These are phyloP conservation scores for Zalerion maritima DNA, from an alignment of 495 filamentous ascomycete species.

Conservation along the genomic window DNA sequence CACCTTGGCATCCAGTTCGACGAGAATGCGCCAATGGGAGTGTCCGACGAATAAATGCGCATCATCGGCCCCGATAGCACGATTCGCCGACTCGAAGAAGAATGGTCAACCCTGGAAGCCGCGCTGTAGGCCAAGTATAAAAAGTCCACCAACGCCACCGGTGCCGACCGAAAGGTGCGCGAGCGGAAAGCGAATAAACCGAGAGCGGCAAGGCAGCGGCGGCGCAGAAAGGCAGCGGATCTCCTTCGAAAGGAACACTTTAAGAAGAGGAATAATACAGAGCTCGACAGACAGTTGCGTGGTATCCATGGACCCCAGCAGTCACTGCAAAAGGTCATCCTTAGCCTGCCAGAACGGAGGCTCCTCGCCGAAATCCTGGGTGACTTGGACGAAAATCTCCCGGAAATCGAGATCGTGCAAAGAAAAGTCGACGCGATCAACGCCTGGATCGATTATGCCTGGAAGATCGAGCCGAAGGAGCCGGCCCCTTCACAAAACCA, in stretches of 20 bases:
- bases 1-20: slow-evolving; percentile 3
- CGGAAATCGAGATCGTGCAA: slow-evolving; percentile 3
- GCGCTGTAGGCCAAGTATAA: slow-evolving; percentile 26
- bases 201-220: slow-evolving; percentile 2
- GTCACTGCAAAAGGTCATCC: too few relatives aligned
- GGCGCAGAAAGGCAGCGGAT: background rate
- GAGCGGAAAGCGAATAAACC: slow-evolving; percentile 1
- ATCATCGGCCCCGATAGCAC: slow-evolving; percentile 12
- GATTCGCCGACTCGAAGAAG: slow-evolving; percentile 24
- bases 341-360: too few relatives aligned
- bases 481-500: too few relatives aligned
- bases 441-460: slow-evolving; percentile 7
- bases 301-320: too few relatives aligned
- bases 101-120: slow-evolving; percentile 25
- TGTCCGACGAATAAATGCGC: slow-evolving; percentile 3
- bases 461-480: slow-evolving; percentile 2
- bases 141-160: slow-evolving; percentile 10
- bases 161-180: slow-evolving; percentile 1
- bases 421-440: slow-evolving; percentile 6
- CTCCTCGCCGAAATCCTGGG: too few relatives aligned
- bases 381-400: slow-evolving; percentile 6
- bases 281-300: slow-evolving; percentile 4
- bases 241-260: slow-evolving; percentile 5
- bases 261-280: slow-evolving; percentile 1
- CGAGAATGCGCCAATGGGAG: slow-evolving; percentile 4